Evolutionary conservation across 2,329 filamentous ascomycete species (phyloP).

Genomic region (Raffaelea arxii): DNA sequence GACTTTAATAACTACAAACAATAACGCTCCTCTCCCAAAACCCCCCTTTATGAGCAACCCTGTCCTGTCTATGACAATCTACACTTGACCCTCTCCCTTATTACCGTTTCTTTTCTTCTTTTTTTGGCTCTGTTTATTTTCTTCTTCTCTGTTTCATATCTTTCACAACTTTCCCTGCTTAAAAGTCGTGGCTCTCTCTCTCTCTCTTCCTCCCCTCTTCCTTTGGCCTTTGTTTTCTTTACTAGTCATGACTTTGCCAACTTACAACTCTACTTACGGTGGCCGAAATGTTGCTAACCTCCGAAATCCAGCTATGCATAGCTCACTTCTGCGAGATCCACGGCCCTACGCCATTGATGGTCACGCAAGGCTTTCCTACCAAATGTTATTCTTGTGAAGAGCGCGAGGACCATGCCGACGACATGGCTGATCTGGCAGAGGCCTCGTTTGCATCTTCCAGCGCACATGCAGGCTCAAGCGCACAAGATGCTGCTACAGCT

Average conservation of each 20-base stretch:
- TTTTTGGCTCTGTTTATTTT: not conserved
- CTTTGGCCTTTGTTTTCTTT: not conserved
- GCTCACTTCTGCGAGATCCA: slow-evolving; percentile 64
- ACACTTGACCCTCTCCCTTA: no score
- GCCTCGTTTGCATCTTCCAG: slow-evolving; percentile 17
- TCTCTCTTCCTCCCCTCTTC: not conserved
- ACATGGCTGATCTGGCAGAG: slow-evolving; percentile 20
- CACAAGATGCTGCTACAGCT: slow-evolving; percentile 21
- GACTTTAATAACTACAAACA: no score
- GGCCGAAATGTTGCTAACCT: slow-evolving; percentile 31
- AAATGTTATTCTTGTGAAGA: slow-evolving; percentile 52
- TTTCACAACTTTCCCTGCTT: no score
- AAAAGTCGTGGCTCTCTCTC: no score
- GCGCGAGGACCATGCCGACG: slow-evolving; percentile 22
- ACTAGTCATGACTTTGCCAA: no score
- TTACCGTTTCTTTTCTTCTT: no score
- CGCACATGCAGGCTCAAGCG: slow-evolving; percentile 21
- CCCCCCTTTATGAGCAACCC: no score
- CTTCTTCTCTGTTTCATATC: not conserved
- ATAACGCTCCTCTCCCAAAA: no score
- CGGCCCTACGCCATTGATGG: slow-evolving; percentile 60
- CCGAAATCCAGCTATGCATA: slow-evolving; percentile 50
- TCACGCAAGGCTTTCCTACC: slow-evolving; percentile 55
- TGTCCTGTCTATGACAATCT: no score
- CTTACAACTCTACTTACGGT: no score